Percentiles rank a stretch among this genome's conserved stretches.
These are phyloP conservation scores for Populus hybrid DNA, from an alignment of 441 rosid species.

Conservation along the genomic window DNA sequence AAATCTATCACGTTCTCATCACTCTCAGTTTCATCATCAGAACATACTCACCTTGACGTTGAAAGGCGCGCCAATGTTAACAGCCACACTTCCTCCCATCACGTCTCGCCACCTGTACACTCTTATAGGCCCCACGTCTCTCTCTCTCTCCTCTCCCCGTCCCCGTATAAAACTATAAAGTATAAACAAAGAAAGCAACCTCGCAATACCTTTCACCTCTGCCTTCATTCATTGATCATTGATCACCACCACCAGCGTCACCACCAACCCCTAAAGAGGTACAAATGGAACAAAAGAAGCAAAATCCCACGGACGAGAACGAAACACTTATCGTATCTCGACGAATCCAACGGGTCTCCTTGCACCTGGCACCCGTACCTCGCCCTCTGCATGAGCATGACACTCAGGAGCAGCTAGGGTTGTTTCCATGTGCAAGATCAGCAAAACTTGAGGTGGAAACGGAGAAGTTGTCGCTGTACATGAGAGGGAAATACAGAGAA, in stretches of 20 bases:
- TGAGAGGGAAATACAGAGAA: slow-evolving; percentile 75
- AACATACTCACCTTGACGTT: too few species aligned
- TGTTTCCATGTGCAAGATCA: slow-evolving; percentile 41
- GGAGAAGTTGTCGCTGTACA: slow-evolving; percentile 39
- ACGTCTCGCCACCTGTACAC: too few species aligned
- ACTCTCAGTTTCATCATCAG: too few species aligned
- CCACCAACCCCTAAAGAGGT: background rate
- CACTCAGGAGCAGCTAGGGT: slow-evolving; percentile 9
- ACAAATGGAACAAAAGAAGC: slow-evolving; percentile 28
- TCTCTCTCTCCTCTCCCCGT: background rate
- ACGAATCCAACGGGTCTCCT: slow-evolving; percentile 51
- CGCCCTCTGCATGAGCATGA: background rate
- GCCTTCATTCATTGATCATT: background rate
- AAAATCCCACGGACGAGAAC: slow-evolving; percentile 28
- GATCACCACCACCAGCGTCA: background rate
- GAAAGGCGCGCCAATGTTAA: too few species aligned
- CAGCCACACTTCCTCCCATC: too few species aligned
- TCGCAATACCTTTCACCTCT: background rate
- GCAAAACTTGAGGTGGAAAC: slow-evolving; percentile 51
- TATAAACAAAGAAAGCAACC: background rate
- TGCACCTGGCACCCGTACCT: slow-evolving; percentile 44
- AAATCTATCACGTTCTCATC: too few species aligned
- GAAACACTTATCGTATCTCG: slow-evolving; percentile 29
- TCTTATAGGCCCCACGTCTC: background rate
- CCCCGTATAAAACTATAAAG: background rate